Base-by-base conservation (phyloP, 2,329 filamentous ascomycete species). In the Verticillium nonalfalfae region DNA sequence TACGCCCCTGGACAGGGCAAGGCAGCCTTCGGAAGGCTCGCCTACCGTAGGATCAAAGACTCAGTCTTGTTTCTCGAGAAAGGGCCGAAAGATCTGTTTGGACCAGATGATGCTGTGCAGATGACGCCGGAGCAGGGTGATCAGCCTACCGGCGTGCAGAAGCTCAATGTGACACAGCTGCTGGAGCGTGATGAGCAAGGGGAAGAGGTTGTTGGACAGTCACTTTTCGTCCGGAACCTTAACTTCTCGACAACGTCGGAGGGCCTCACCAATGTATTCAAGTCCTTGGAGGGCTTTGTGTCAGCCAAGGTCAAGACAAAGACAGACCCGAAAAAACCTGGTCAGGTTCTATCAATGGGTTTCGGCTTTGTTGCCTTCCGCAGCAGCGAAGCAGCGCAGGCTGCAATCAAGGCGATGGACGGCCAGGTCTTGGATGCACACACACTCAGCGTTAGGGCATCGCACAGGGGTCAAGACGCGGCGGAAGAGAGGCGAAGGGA, bases 351-450 rank as follows among this genome's bases (percentile, higher is more conserved):
- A 60, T 97, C 93, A 73, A 97, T 98, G 93, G 95, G 95, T 40
- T 99, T 96, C 73, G 95, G 93, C 55, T 99, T 99, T 74, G 85
- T 93, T 63, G 93, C 97, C 69, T 99, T 98, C 76, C 85, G 83
- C 62, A 88, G 84, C 67, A 91, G 91, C 70, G 84, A 82, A 50
- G 85, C 93, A 69, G 94, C 95, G 1, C 85, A 91, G 67, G 88
- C 90, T 56, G 95, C 94, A 31, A 80, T 92, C 62, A 84, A 86
- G 67, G 85, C 87, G n/a, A 95, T 98, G 91, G 88, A 98, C 73
- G 92, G 93, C 11, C 86, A 91, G 74, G 86, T 86, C 45, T 84
- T 99, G n/a, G 92, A 97, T 65, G 90, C 88, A 21, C 93, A 99
- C 76, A 89, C 90, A 68, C 82, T 99, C 59, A 82, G 90, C 61